phyloP scores from a whole-genome alignment of 106 monocot genomes.

The Dendrobium officinale region DNA sequence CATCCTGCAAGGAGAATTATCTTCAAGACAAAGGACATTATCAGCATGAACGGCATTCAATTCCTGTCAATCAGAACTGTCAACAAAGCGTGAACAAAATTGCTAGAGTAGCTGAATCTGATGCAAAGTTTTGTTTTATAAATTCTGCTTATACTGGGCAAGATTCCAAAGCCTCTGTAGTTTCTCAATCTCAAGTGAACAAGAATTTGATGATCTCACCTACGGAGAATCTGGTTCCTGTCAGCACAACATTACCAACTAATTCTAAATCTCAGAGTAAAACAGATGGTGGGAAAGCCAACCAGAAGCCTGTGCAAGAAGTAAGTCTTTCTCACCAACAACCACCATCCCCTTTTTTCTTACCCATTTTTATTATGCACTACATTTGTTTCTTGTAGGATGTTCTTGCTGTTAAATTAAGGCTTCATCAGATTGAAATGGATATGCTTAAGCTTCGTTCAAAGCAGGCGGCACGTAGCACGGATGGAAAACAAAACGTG shows the following conservation, averaged over 20 bases:
- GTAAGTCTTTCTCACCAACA: slow-evolving; percentile 23
- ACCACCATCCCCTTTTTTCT: not conserved
- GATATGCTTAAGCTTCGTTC: slow-evolving; percentile 62
- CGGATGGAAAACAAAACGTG: slow-evolving; percentile 19
- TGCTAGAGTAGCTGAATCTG: slow-evolving; percentile 12
- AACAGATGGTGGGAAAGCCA: slow-evolving; percentile 13
- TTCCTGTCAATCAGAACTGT: slow-evolving; percentile 9
- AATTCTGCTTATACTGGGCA: not conserved
- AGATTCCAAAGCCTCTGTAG: slow-evolving; percentile 4
- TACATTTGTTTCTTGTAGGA: slow-evolving; percentile 40
- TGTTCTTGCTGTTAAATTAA: slow-evolving; percentile 44
- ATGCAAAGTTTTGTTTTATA: slow-evolving; percentile 8
- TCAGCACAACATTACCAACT: slow-evolving; percentile 6
- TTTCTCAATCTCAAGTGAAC: slow-evolving; percentile 12
- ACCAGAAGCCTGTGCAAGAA: slow-evolving; percentile 22
- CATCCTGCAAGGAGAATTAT: slow-evolving; percentile 15
- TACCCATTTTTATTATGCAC: not conserved
- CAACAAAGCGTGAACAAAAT: slow-evolving; percentile 15
- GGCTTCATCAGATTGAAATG: slow-evolving; percentile 55
- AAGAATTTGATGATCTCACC: slow-evolving; percentile 4
- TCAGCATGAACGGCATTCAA: slow-evolving; percentile 14
- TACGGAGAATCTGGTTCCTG: slow-evolving; percentile 7
- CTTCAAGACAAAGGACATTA: slow-evolving; percentile 17
- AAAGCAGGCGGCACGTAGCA: slow-evolving; percentile 29
- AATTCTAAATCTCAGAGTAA: slow-evolving; percentile 18